Conservation (phyloP, 441 rosid genomes). For the Kokia cookei region DNA sequence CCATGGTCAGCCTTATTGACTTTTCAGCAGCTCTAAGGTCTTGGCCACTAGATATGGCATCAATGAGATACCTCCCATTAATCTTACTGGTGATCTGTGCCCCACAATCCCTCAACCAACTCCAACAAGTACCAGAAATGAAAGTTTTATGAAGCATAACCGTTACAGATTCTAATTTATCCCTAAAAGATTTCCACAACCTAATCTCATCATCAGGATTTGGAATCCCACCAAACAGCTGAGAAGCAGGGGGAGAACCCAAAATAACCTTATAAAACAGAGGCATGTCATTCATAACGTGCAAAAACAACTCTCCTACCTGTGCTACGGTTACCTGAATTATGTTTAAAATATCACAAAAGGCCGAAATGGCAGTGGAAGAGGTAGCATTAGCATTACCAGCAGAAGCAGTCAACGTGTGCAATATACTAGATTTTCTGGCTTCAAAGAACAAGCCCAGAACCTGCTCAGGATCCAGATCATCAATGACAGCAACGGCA, state of each 20-base stretch:
- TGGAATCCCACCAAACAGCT: constrained; percentile 90
- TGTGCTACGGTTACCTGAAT: constrained; percentile 83
- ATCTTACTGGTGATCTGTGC: constrained; percentile 52
- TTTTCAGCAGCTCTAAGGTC: constrained; percentile 85
- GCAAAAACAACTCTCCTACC: constrained; percentile 87
- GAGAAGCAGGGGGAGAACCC: constrained; percentile 90
- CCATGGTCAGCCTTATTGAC: constrained; percentile 74
- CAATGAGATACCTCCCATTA: constrained; percentile 61
- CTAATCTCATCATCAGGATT: constrained; percentile 88
- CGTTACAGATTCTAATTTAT: constrained; percentile 61
- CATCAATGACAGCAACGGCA: constrained; percentile 81
- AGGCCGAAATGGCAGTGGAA: constrained; percentile 42
- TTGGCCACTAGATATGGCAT: constrained; percentile 56
- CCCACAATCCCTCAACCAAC: constrained; percentile 83
- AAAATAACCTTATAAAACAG: constrained; percentile 75
- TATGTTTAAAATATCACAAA: constrained; percentile 65
- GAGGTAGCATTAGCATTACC: constrained; percentile 27
- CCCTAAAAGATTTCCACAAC: constrained; percentile 85
- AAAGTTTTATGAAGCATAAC: constrained; percentile 49
- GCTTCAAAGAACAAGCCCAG: constrained; percentile 69
- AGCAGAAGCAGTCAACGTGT: constrained; percentile 42
- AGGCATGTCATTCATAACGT: constrained; percentile 86
- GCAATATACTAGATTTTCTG: constrained; percentile 70
- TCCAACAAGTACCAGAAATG: constrained; percentile 58
- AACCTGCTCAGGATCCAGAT: constrained; percentile 65